Percentiles rank a stretch among this genome's conserved stretches.
Conservation (phyloP, 2,329 filamentous ascomycete genomes). For the Aspergillus niger region DNA sequence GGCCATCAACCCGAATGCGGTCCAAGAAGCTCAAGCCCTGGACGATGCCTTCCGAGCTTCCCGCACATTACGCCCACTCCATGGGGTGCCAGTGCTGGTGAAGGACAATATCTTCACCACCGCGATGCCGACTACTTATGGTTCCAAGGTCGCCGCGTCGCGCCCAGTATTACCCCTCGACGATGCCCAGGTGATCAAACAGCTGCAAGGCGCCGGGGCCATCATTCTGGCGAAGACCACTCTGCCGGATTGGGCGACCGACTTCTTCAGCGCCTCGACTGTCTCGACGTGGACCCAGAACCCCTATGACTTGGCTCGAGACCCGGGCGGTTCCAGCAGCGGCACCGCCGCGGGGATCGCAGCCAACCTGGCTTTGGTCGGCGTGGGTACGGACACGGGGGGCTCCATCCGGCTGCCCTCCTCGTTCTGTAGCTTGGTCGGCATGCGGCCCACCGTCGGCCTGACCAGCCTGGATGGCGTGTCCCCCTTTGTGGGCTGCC, state of each 20-base stretch:
- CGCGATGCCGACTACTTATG: neutral
- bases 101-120: neutral
- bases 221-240: neutral
- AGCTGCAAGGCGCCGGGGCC: neutral
- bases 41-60: neutral
- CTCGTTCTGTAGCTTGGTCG: neutral
- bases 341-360: slow-evolving; percentile 4
- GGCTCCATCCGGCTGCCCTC: neutral
- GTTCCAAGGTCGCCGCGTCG: neutral
- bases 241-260: neutral
- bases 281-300: neutral
- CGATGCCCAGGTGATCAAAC: neutral
- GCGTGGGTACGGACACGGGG: slow-evolving; percentile 2
- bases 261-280: neutral
- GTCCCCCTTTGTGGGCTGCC: neutral
- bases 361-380: neutral
- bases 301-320: neutral
- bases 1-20: neutral
- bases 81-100: neutral
- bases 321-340: neutral
- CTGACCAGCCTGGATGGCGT: neutral
- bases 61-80: neutral
- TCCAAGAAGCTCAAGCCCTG: neutral
- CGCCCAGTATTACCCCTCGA: neutral
- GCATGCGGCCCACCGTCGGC: neutral